phyloP scores from a whole-genome alignment of 306 rosid species.

The Lithocarpus polystachyus region DNA sequence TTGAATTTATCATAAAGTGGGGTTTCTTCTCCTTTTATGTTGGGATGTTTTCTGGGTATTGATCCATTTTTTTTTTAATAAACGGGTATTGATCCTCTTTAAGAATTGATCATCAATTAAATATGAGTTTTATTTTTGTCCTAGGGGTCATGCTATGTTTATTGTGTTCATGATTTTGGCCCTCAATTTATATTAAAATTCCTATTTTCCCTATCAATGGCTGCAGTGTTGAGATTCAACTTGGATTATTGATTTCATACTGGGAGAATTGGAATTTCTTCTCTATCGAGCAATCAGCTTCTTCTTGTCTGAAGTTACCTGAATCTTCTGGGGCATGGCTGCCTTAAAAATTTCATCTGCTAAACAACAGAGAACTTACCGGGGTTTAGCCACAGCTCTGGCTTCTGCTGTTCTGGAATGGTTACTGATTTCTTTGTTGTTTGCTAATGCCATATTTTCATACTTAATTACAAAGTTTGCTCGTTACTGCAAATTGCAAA shows the following conservation, averaged over 20 bases:
- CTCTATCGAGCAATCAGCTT: conserved; percentile 26
- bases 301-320: conserved; percentile 22
- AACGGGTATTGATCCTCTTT: background rate
- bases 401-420: conserved; percentile 77
- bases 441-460: conserved; percentile 59
- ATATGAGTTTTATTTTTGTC: conserved; percentile 15
- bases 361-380: conserved; percentile 17
- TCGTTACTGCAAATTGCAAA: conserved; percentile 50
- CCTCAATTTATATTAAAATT: conserved; percentile 13
- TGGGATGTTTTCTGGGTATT: background rate
- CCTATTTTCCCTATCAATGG: conserved; percentile 4
- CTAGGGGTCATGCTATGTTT: background rate
- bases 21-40: background rate
- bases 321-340: conserved; percentile 37
- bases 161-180: background rate
- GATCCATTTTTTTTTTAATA: background rate
- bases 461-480: conserved; percentile 72
- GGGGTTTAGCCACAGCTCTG: conserved; percentile 34
- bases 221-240: conserved; percentile 35
- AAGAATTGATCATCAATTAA: background rate
- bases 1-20: background rate
- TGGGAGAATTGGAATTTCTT: conserved; percentile 33
- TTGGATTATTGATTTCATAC: conserved; percentile 27
- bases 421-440: conserved; percentile 66
- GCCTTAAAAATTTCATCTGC: conserved; percentile 34